Conservation (phyloP, 768 basidiomycete genomes). For the Asterophora parasitica region DNA sequence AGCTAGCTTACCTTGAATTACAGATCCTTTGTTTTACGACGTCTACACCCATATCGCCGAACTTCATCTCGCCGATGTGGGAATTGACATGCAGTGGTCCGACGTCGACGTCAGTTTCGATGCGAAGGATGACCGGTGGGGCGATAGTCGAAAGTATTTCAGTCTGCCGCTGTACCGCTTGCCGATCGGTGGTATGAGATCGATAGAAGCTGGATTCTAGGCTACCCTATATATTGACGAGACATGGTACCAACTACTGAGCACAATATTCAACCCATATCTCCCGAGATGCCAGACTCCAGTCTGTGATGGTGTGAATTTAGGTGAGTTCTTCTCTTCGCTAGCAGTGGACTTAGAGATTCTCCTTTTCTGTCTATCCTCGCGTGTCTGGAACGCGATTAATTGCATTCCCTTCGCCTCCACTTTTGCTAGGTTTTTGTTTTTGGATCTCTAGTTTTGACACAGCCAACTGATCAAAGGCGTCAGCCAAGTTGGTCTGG, state of each 20-base stretch:
- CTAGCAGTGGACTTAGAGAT: no score
- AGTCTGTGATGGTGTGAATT: no score
- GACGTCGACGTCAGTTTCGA: conserved; percentile 63
- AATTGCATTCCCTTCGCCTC: no score
- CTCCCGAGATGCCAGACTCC: no score
- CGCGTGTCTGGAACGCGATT: no score
- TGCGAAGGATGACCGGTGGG: conserved; percentile 64
- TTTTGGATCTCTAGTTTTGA: no score
- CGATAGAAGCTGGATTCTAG: conserved; percentile 3
- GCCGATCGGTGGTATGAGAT: conserved; percentile 42
- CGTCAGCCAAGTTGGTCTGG: no score
- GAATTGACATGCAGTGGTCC: conserved; percentile 75
- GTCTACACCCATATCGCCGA: conserved; percentile 85
- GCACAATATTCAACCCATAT: no score
- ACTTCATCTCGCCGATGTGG: conserved; percentile 78
- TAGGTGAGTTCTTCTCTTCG: no score
- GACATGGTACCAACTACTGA: neutral
- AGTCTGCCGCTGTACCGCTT: conserved; percentile 69
- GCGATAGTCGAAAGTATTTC: conserved; percentile 72
- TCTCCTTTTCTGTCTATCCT: no score
- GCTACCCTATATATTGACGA: neutral
- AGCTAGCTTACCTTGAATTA: conserved; percentile 3
- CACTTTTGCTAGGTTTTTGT: no score
- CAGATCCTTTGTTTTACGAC: conserved; percentile 87
- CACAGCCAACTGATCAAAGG: no score